phyloP scores from a whole-genome alignment of 75 land plant genomes.

The Cupressus sempervirens region DNA sequence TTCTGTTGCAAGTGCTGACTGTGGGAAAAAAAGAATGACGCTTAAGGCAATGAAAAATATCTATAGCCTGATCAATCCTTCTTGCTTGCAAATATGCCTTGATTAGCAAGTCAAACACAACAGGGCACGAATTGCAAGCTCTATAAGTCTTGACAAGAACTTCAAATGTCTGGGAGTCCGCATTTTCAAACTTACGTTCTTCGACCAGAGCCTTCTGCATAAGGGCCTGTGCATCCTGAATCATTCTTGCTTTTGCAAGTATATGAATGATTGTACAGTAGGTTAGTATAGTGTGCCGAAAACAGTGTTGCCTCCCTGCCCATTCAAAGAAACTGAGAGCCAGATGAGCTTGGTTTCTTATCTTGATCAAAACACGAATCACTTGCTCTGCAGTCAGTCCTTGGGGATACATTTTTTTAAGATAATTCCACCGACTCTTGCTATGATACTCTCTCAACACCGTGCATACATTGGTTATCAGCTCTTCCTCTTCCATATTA shows the following conservation, averaged over 20 bases:
- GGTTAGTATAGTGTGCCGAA: slow-evolving; percentile 32
- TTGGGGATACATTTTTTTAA: slow-evolving; percentile 21
- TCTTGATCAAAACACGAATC: slow-evolving; percentile 25
- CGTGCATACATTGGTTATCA: slow-evolving; percentile 33
- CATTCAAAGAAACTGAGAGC: slow-evolving; percentile 42
- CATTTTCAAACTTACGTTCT: not conserved
- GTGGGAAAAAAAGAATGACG: slow-evolving; percentile 18
- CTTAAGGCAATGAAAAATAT: slow-evolving; percentile 21
- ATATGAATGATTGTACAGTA: slow-evolving; percentile 48
- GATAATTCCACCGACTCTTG: slow-evolving; percentile 39
- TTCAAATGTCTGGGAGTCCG: slow-evolving; percentile 19
- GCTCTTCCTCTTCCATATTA: slow-evolving; percentile 13
- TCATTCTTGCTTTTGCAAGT: slow-evolving; percentile 37
- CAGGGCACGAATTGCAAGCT: slow-evolving; percentile 45
- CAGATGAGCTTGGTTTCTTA: slow-evolving; percentile 17
- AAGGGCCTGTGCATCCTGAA: slow-evolving; percentile 20
- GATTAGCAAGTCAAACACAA: slow-evolving; percentile 59
- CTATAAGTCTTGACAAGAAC: slow-evolving; percentile 37
- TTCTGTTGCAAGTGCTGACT: slow-evolving; percentile 26
- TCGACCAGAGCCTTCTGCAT: slow-evolving; percentile 21
- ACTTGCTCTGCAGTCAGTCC: slow-evolving; percentile 27
- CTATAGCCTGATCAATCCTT: slow-evolving; percentile 30
- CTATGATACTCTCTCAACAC: slow-evolving; percentile 40
- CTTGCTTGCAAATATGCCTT: slow-evolving; percentile 28
- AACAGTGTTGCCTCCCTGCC: slow-evolving; percentile 25